Evolutionary conservation across 2,329 filamentous ascomycete species (phyloP), one percentile per base, ranked within the genome.

Genomic region (Lecanoromycetidae sp.): DNA sequence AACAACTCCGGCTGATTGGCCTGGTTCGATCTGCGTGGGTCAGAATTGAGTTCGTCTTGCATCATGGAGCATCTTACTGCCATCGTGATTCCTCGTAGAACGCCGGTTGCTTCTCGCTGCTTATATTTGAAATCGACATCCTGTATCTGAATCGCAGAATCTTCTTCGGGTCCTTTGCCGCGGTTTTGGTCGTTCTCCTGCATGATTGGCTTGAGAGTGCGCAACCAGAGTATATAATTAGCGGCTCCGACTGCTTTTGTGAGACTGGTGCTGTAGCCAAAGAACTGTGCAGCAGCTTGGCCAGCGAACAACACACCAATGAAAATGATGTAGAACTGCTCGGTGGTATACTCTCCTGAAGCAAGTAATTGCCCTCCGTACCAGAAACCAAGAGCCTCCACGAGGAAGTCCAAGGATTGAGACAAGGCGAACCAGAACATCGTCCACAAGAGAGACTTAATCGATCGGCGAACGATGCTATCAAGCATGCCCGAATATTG

Each of bases 291-390:
- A 35, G 61, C 57, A 30, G 58, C 54, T 62, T 63, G 50, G 17
- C 57, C 54, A 44, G 56, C 57, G 41, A 63, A 70, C 4, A 71
- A 50, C 4, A 68, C 57, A 4, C 63, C 63, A 51, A 66, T 61
- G 48, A 68, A 68, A 27, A 69, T 63, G 37, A 71, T 57, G 48
- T 70, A 72, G 55, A 71, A 66, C 13, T 60, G 54, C 19, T 53
- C 49, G 9, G 59, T 52, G 2, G 54, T 53, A 43, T 63, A 63
- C 56, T 81, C 73, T 5, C 67, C 63, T 12, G 58, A 61, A 1
- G 66, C 65, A n/a, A 82, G 57, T n/a, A 82, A 68, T 5, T 64
- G 70, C 2, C 75, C 77, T 37, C 79, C 80, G 51, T 83, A 84
- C 9, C 22, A 6, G 13, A 40, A 40, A 9, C 38, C 22, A 17